These are phyloP conservation scores for Vigna angularis DNA, from an alignment of 306 rosid species.

Conservation along the genomic window DNA sequence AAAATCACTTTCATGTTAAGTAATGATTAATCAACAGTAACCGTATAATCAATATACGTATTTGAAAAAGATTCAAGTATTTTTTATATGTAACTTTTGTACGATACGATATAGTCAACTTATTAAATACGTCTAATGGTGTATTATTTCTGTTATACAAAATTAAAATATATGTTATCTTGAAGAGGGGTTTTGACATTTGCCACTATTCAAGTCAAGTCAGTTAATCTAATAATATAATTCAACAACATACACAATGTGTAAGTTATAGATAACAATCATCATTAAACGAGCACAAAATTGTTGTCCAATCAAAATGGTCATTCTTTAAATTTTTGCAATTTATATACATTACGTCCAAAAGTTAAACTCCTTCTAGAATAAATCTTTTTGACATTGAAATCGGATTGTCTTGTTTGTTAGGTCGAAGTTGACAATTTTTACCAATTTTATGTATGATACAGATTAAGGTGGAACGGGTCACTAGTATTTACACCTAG, in stretches of 20 bases:
- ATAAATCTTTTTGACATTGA: slow-evolving; percentile 22
- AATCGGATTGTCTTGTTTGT: neutral
- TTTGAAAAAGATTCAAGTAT: no score
- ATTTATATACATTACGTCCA: neutral
- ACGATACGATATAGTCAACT: no score
- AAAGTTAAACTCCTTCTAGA: slow-evolving; percentile 21
- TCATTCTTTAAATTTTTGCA: neutral
- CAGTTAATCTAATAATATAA: neutral
- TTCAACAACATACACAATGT: neutral
- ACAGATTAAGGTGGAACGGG: neutral
- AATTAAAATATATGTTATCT: no score
- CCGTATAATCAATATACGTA: no score
- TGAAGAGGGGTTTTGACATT: neutral
- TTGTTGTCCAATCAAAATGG: neutral
- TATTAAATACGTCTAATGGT: no score
- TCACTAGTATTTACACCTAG: slow-evolving; percentile 1
- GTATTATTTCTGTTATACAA: no score
- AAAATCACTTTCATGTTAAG: no score
- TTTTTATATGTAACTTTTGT: no score
- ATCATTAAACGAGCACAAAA: neutral
- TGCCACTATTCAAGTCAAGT: neutral
- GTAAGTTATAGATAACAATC: neutral
- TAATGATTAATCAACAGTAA: no score
- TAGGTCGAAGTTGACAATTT: slow-evolving; percentile 17
- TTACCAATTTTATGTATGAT: neutral